Conservation (phyloP, 805 yeast genomes). For the Candida manassasensis region DNA sequence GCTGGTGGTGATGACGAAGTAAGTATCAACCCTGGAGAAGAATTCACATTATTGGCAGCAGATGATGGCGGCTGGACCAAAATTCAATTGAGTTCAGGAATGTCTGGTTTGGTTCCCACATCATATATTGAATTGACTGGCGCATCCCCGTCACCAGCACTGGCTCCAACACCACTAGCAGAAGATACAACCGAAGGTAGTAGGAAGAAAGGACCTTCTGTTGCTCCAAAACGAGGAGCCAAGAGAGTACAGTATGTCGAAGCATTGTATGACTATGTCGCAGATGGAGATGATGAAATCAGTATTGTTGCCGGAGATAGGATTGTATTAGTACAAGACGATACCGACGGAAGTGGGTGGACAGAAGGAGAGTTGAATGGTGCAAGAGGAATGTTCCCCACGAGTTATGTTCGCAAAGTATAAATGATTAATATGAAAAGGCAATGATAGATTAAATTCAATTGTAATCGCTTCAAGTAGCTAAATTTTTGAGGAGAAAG, state of each 20-base stretch:
- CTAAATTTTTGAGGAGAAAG: no score
- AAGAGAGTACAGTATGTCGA: constrained; percentile 58
- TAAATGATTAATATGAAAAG: constrained; percentile 9
- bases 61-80: constrained; percentile 95
- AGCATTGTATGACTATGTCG: constrained; percentile 71
- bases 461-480: no score
- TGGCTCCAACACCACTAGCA: constrained; percentile 1
- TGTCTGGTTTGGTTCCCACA: constrained; percentile 80
- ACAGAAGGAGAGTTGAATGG: constrained; percentile 72
- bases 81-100: constrained; percentile 41
- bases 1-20: constrained; percentile 77
- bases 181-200: constrained; percentile 10
- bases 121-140: constrained; percentile 54
- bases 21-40: constrained; percentile 55
- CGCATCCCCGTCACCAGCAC: background rate
- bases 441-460: background rate
- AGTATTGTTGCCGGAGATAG: constrained; percentile 68
- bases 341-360: constrained; percentile 83
- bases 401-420: constrained; percentile 55
- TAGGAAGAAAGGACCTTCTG: constrained; percentile 67
- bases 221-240: constrained; percentile 73
- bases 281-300: constrained; percentile 79
- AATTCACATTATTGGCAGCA: constrained; percentile 48
- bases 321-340: constrained; percentile 55
- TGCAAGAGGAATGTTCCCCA: constrained; percentile 48